Conservation (phyloP, 2,329 filamentous ascomycete species). For the Fusarium stilboides region DNA sequence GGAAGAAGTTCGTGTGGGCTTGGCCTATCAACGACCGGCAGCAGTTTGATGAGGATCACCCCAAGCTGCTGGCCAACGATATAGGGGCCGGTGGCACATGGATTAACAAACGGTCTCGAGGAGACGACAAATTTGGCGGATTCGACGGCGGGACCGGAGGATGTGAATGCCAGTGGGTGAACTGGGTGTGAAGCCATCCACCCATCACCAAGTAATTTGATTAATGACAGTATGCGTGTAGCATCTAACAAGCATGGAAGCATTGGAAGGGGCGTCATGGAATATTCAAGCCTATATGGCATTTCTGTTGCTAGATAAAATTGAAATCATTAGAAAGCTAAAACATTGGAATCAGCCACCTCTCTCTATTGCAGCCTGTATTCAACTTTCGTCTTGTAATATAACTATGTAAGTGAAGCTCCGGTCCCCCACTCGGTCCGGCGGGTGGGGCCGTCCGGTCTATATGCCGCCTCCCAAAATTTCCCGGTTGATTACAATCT, state of each 20-base stretch:
- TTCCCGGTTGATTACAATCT: too few relatives aligned
- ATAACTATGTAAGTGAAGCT: background rate
- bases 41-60: conserved; percentile 60
- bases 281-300: conserved; percentile 12
- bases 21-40: conserved; percentile 65
- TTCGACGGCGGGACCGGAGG: conserved; percentile 76
- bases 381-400: background rate
- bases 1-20: conserved; percentile 68
- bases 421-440: background rate
- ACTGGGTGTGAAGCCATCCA: conserved; percentile 57
- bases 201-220: conserved; percentile 22
- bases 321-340: too few relatives aligned
- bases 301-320: background rate
- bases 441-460: conserved; percentile 19
- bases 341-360: too few relatives aligned
- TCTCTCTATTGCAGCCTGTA: background rate
- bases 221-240: conserved; percentile 25
- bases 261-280: conserved; percentile 34
- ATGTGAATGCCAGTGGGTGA: conserved; percentile 74
- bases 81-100: conserved; percentile 66
- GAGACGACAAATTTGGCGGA: conserved; percentile 67
- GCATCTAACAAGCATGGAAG: conserved; percentile 32
- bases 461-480: background rate
- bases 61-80: conserved; percentile 64
- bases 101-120: conserved; percentile 66